Conservation (phyloP, 331 rosid species). For the Acacia concinna region DNA sequence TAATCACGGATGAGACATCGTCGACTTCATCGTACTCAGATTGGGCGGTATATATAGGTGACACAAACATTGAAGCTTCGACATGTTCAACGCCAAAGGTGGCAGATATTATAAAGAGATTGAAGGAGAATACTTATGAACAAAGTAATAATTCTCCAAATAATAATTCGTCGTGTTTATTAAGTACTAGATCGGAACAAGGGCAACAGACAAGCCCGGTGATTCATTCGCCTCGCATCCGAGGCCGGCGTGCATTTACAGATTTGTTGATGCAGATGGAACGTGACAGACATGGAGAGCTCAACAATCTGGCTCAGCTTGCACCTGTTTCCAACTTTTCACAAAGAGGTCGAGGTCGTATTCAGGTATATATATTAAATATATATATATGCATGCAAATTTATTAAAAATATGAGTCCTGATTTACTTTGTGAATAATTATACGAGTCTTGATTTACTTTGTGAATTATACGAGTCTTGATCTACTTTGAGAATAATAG, state of each 20-base stretch:
- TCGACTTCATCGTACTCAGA: constrained; percentile 32
- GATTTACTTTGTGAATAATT: too few species aligned
- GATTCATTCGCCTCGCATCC: constrained; percentile 44
- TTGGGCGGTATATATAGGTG: constrained; percentile 47
- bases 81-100: constrained; percentile 43
- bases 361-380: constrained; percentile 55
- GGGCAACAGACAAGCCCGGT: neutral
- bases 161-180: constrained; percentile 7
- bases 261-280: constrained; percentile 73
- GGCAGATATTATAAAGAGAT: constrained; percentile 65
- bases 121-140: constrained; percentile 46
- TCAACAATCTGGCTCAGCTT: constrained; percentile 48
- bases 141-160: constrained; percentile 21
- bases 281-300: constrained; percentile 65
- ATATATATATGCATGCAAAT: too few species aligned
- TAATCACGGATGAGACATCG: neutral
- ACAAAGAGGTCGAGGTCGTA: constrained; percentile 76
- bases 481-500: too few species aligned
- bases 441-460: too few species aligned
- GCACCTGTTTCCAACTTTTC: constrained; percentile 69
- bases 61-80: constrained; percentile 28
- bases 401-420: too few species aligned
- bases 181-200: constrained; percentile 25
- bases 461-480: too few species aligned
- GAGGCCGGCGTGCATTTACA: constrained; percentile 71